Conservation (phyloP, 345 rosid genomes). For the Capsella bursapastoris region DNA sequence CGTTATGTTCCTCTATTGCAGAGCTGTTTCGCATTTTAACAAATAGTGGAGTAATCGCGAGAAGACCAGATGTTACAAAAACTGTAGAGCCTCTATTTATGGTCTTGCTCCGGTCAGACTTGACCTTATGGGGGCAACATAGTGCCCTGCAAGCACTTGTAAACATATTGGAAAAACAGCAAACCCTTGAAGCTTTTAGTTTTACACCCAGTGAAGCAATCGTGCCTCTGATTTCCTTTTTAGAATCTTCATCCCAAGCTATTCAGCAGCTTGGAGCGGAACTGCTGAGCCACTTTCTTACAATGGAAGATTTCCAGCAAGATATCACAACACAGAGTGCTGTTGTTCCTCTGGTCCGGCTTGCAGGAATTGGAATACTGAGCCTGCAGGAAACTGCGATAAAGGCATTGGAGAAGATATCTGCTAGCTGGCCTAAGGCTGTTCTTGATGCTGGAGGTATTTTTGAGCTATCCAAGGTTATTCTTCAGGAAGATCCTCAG, state of each 20-base stretch:
- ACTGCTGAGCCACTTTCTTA: slow-evolving; percentile 81
- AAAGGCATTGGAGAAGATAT: slow-evolving; percentile 76
- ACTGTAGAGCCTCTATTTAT: slow-evolving; percentile 85
- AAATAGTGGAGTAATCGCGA: slow-evolving; percentile 80
- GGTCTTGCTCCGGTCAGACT: slow-evolving; percentile 79
- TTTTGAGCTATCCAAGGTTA: slow-evolving; percentile 80
- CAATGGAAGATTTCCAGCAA: slow-evolving; percentile 87
- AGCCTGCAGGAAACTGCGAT: slow-evolving; percentile 85
- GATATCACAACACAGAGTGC: slow-evolving; percentile 83
- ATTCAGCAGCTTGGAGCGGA: slow-evolving; percentile 94
- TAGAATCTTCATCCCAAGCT: slow-evolving; percentile 86
- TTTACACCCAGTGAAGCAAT: slow-evolving; percentile 86
- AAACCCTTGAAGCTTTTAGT: slow-evolving; percentile 71
- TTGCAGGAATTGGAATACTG: slow-evolving; percentile 83
- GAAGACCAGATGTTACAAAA: slow-evolving; percentile 76
- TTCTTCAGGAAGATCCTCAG: slow-evolving; percentile 86
- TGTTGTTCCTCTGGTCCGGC: slow-evolving; percentile 84
- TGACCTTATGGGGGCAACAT: slow-evolving; percentile 87
- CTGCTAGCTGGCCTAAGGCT: slow-evolving; percentile 85
- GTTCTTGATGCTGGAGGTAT: slow-evolving; percentile 89
- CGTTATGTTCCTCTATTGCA: slow-evolving; percentile 73
- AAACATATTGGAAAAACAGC: slow-evolving; percentile 89
- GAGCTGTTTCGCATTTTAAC: slow-evolving; percentile 88
- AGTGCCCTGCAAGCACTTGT: slow-evolving; percentile 89
- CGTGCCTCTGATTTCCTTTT: slow-evolving; percentile 78